Evolutionary conservation across 1,139 yeast species (phyloP).

Genomic region (Magnusiomyces magnusii): DNA sequence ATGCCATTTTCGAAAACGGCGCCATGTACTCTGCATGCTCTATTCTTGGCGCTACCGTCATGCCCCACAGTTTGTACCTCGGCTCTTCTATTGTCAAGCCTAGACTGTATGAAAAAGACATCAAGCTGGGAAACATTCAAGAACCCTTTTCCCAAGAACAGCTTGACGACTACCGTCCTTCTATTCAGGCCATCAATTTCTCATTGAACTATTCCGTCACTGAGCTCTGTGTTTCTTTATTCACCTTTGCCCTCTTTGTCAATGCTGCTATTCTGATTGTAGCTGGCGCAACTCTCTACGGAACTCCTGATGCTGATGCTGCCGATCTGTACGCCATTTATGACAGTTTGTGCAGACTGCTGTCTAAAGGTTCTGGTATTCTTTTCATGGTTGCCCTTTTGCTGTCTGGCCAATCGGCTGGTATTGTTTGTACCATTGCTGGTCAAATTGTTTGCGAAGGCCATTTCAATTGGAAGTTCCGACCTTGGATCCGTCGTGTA

Average conservation of each 20-base stretch:
- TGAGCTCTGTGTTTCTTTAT: constrained; percentile 65
- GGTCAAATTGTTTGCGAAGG: constrained; percentile 98
- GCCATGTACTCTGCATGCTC: constrained; percentile 87
- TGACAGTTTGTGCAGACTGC: constrained; percentile 58
- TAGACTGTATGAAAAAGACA: constrained; percentile 73
- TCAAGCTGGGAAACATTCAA: constrained; percentile 48
- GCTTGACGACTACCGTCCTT: constrained; percentile 47
- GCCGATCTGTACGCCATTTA: constrained; percentile 92
- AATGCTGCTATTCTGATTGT: constrained; percentile 79
- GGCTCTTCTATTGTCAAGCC: constrained; percentile 95
- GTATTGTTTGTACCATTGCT: constrained; percentile 94
- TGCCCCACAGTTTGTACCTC: constrained; percentile 91
- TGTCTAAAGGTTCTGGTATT: constrained; percentile 89
- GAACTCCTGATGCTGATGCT: constrained; percentile 62
- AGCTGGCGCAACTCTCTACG: constrained; percentile 72
- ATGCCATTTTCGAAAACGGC: constrained; percentile 61
- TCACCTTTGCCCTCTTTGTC: constrained; percentile 80
- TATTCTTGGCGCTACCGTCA: constrained; percentile 91
- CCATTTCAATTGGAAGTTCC: constrained; percentile 72
- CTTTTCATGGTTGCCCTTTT: constrained; percentile 87
- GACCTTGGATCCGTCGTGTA: constrained; percentile 80
- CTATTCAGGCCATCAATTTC: constrained; percentile 61
- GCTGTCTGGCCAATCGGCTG: constrained; percentile 97
- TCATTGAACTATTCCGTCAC: constrained; percentile 66
- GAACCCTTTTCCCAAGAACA: constrained; percentile 27